Conservation (phyloP, 2,329 filamentous ascomycete species). For the Cadophora sp. region DNA sequence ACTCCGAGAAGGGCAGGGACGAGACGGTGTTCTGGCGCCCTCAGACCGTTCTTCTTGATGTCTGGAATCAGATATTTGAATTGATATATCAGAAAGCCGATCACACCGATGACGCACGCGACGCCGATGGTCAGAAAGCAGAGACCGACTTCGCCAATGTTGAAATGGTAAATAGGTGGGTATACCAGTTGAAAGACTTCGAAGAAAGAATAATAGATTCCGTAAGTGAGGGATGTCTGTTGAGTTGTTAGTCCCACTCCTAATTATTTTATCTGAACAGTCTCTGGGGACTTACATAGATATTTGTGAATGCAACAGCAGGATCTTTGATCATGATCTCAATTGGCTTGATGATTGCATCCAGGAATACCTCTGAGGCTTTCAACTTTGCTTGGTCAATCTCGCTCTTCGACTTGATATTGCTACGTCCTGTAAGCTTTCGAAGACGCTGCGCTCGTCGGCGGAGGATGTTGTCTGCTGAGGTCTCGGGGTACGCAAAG, state of each 20-base stretch:
- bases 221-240: constrained; percentile 57
- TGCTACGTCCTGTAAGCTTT: constrained; percentile 58
- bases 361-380: constrained; percentile 52
- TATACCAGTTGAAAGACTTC: constrained; percentile 72
- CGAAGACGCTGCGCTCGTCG: constrained; percentile 64
- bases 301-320: constrained; percentile 23
- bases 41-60: constrained; percentile 54
- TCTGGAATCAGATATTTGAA: constrained; percentile 52
- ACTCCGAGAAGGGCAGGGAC: constrained; percentile 58
- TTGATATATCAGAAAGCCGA: constrained; percentile 56
- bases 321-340: constrained; percentile 66
- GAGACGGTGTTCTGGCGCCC: constrained; percentile 57
- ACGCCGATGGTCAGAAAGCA: constrained; percentile 65
- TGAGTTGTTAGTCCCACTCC: constrained; percentile 1
- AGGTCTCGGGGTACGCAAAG: constrained; percentile 68
- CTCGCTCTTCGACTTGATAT: constrained; percentile 66
- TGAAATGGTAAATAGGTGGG: constrained; percentile 62
- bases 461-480: constrained; percentile 61
- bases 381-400: constrained; percentile 62
- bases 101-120: constrained; percentile 55
- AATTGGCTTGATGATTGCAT: constrained; percentile 64
- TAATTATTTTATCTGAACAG: background rate
- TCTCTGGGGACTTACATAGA: constrained; percentile 18
- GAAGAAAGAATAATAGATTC: constrained; percentile 67
- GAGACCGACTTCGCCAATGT: constrained; percentile 60